Percentiles rank a stretch among this genome's conserved stretches.
These are phyloP conservation scores for Fusarium ambrosium DNA, from an alignment of 2,329 filamentous ascomycete genomes.

Conservation along the genomic window DNA sequence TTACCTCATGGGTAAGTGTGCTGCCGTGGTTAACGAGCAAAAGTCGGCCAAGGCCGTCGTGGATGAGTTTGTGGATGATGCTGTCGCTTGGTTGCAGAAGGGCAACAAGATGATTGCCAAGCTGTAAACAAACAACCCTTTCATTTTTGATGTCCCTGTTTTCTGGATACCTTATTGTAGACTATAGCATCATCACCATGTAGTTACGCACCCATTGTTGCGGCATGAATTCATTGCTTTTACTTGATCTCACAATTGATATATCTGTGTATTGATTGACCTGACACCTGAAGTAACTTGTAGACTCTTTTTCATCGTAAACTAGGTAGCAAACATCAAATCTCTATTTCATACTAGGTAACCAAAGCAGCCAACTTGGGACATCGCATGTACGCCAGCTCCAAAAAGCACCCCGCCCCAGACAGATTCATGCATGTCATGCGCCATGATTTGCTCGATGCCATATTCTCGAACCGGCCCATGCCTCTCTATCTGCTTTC, in stretches of 20 bases:
- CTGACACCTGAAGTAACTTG: neutral
- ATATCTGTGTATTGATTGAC: neutral
- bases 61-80: slow-evolving; percentile 92
- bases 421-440: slow-evolving; percentile 36
- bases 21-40: slow-evolving; percentile 92
- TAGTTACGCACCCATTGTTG: slow-evolving; percentile 16
- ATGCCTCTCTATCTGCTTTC: slow-evolving; percentile 21
- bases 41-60: slow-evolving; percentile 92
- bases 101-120: slow-evolving; percentile 79
- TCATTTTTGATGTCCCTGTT: slow-evolving; percentile 17
- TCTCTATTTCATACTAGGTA: slow-evolving; percentile 53
- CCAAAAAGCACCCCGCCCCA: slow-evolving; percentile 44
- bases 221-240: slow-evolving; percentile 19
- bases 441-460: slow-evolving; percentile 27
- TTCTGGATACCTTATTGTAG: slow-evolving; percentile 39
- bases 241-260: neutral
- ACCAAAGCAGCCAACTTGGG: slow-evolving; percentile 48
- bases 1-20: slow-evolving; percentile 96
- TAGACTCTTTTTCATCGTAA: slow-evolving; percentile 21
- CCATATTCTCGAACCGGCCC: slow-evolving; percentile 19
- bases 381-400: slow-evolving; percentile 51
- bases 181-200: slow-evolving; percentile 41
- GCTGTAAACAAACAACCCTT: slow-evolving; percentile 66
- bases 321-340: slow-evolving; percentile 36
- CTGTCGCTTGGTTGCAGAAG: slow-evolving; percentile 76